Percentiles rank a stretch among this genome's conserved stretches.
phyloP scores from a whole-genome alignment of 2,329 filamentous ascomycete genomes.

The Magnaporthiopsis rhizophila region DNA sequence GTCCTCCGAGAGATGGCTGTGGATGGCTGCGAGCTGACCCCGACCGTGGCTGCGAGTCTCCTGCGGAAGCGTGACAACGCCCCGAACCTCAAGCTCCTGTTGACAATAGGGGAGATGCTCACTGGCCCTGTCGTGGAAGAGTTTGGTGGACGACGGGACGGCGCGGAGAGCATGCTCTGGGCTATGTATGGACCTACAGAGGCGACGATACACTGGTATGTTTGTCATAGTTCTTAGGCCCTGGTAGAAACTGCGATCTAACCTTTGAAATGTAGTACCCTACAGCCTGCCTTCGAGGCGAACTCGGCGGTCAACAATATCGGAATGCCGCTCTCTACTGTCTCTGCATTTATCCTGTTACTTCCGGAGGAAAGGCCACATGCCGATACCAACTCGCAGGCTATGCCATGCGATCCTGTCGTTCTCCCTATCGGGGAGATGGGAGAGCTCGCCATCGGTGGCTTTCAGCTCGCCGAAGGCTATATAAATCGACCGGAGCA shows the following conservation, averaged over 20 bases:
- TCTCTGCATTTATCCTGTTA: conserved; percentile 65
- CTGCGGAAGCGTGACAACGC: conserved; percentile 59
- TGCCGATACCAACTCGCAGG: background rate
- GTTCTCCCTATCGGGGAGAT: conserved; percentile 58
- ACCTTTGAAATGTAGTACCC: conserved; percentile 41
- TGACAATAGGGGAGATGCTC: conserved; percentile 93
- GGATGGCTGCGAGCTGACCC: conserved; percentile 83
- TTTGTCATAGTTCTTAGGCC: background rate
- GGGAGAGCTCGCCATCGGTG: conserved; percentile 77
- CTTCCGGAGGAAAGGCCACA: conserved; percentile 26
- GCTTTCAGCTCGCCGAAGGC: conserved; percentile 67
- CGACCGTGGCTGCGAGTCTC: conserved; percentile 75
- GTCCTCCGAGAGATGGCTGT: conserved; percentile 58
- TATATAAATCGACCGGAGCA: conserved; percentile 78
- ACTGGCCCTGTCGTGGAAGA: conserved; percentile 68
- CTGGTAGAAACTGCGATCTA: background rate
- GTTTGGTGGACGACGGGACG: conserved; percentile 54
- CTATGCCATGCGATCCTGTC: conserved; percentile 25
- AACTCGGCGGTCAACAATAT: conserved; percentile 58
- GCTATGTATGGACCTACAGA: conserved; percentile 95
- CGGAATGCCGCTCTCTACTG: conserved; percentile 70
- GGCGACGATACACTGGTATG: conserved; percentile 74
- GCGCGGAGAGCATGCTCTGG: conserved; percentile 60
- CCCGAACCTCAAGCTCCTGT: conserved; percentile 59
- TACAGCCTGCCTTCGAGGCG: conserved; percentile 55